A percentile compares a stretch with the other conserved stretches of the same genome.
Conservation (phyloP, 257 asterid genomes). For the Solanum clarkiae region DNA sequence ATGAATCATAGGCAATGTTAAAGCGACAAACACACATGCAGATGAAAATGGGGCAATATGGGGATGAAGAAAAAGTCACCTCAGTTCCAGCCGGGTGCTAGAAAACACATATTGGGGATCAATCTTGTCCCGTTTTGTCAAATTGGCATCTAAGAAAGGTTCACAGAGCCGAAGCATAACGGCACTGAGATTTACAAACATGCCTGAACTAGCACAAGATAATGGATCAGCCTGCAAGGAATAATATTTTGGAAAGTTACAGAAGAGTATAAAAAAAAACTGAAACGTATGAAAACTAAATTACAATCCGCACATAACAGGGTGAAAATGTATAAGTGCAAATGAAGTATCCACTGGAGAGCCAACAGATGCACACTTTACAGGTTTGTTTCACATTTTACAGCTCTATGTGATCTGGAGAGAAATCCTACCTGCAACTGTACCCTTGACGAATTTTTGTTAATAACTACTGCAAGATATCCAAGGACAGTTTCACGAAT, state of each 20-base stretch:
- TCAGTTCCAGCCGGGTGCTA: slow-evolving; percentile 61
- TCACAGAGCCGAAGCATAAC: slow-evolving; percentile 90
- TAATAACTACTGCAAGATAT: slow-evolving; percentile 83
- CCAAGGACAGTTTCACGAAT: slow-evolving; percentile 82
- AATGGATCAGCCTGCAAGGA: slow-evolving; percentile 70
- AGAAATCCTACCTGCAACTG: slow-evolving; percentile 56
- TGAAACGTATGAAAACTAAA: neutral
- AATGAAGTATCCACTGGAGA: neutral
- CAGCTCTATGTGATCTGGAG: neutral
- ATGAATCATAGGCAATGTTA: slow-evolving; percentile 8
- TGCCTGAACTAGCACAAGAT: slow-evolving; percentile 93
- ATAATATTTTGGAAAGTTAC: neutral
- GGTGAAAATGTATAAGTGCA: neutral
- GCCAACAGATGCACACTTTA: neutral
- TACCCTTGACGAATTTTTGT: slow-evolving; percentile 81
- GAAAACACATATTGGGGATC: slow-evolving; percentile 74
- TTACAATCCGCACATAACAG: neutral
- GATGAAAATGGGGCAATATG: neutral
- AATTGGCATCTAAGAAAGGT: slow-evolving; percentile 83
- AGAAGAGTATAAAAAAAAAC: neutral
- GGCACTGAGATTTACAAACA: slow-evolving; percentile 92
- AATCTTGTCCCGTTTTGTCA: slow-evolving; percentile 76
- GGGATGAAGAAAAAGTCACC: slow-evolving; percentile 23
- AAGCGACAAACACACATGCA: neutral
- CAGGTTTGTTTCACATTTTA: neutral